These are phyloP conservation scores for Wickerhamomyces bovis DNA, from an alignment of 805 yeast species.

Conservation along the genomic window DNA sequence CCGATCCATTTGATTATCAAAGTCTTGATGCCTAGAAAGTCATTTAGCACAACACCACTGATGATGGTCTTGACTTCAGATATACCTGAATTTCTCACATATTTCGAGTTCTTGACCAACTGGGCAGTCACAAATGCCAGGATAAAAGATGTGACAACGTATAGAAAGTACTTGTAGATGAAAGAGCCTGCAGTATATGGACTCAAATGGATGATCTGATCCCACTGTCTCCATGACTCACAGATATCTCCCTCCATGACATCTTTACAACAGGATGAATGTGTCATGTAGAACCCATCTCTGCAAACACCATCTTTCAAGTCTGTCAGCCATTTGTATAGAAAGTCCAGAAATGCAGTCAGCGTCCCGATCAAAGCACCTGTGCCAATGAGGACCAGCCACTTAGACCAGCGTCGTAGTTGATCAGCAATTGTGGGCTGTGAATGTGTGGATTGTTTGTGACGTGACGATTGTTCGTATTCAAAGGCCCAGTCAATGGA, in stretches of 20 bases:
- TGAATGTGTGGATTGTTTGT: neutral
- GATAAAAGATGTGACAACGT: slow-evolving; percentile 30
- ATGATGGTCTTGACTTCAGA: slow-evolving; percentile 66
- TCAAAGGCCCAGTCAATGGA: slow-evolving; percentile 51
- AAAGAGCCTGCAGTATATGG: slow-evolving; percentile 24
- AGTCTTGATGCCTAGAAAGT: slow-evolving; percentile 46
- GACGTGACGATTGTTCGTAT: slow-evolving; percentile 19
- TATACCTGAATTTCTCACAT: slow-evolving; percentile 55
- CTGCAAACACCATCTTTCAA: slow-evolving; percentile 47
- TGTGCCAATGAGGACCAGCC: slow-evolving; percentile 41
- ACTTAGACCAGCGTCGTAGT: slow-evolving; percentile 26
- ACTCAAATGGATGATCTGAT: slow-evolving; percentile 20
- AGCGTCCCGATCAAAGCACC: slow-evolving; percentile 43
- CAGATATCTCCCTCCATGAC: slow-evolving; percentile 25
- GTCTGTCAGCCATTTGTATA: slow-evolving; percentile 46
- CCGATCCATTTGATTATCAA: slow-evolving; percentile 54
- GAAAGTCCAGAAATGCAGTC: slow-evolving; percentile 43
- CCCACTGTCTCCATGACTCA: slow-evolving; percentile 30
- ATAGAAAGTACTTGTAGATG: slow-evolving; percentile 30
- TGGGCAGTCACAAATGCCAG: slow-evolving; percentile 35
- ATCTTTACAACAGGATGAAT: slow-evolving; percentile 27
- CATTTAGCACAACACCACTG: slow-evolving; percentile 53
- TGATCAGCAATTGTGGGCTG: slow-evolving; percentile 3
- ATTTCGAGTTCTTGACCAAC: slow-evolving; percentile 26
- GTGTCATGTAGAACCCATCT: slow-evolving; percentile 22